Evolutionary conservation across 345 rosid species (phyloP), one percentile per base, ranked within the genome.

Genomic region (Moricandia moricandioides): DNA sequence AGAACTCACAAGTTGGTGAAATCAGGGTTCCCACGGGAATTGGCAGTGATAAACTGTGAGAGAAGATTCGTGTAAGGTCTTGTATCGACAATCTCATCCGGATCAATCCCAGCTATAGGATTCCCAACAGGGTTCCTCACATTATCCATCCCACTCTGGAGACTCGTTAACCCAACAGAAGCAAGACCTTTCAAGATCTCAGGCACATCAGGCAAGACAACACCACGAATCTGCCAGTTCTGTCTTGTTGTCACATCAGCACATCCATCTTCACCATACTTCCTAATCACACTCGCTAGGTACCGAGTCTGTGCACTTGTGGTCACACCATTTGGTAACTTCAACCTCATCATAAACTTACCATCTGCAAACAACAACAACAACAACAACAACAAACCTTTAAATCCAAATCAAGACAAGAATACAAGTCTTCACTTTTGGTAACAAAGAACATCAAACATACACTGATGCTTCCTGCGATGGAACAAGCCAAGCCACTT

Each of bases 401-500:
- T 63, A 69, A 17, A 16, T 17, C 6, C 13, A 40, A 64, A n/a
- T 65, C 17, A 26, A 27, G 16, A 65, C 5, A 67, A 14, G 45
- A 21, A 33, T 2, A 45, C 52, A 45, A 45, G 52, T 45, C 49
- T 43, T 43, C 7, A 13, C 49, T 43, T 13, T 43, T 29, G 4
- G 35, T 14, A 7, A 33, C 7, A 7, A 49, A n/a, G 9, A 49
- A 49, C 7, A 21, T 21, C 8, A 5, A 62, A 79, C 96, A 82
- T 80, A 94, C 98, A 88, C 0, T 85, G 92, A 73, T 88, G 95
- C 82, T 94, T 94, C 65, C 98, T 82, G 71, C 98, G 84, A 73
- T 91, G 98, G 59, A 94, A 90, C 72, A 94, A 82, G 76, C 98
- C 98, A 79, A 94, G 97, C 97, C 98, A 94, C 73, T 94, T 94